Conservation (phyloP, 768 basidiomycete species). For the Kwoniella sp. region DNA sequence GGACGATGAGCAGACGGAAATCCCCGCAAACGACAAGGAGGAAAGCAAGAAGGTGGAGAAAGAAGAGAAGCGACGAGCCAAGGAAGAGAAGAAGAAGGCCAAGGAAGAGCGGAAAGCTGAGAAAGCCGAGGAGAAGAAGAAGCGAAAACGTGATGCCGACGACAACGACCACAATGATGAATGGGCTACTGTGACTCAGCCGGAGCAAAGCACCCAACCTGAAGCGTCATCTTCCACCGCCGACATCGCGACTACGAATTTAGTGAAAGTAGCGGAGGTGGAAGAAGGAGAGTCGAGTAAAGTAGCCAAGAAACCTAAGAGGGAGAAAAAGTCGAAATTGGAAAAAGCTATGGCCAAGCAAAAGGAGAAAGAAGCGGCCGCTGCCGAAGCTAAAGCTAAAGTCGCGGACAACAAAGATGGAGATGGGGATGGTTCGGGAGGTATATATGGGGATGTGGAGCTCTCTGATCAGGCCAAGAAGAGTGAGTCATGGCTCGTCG, state of each 20-base stretch:
- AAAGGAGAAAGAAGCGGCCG: constrained; percentile 14
- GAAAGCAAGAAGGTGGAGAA: neutral
- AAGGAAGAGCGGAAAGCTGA: constrained; percentile 1
- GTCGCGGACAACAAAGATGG: neutral
- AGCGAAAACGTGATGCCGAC: neutral
- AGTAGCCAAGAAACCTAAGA: constrained; percentile 2
- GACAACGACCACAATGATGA: too few species aligned
- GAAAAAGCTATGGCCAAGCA: constrained; percentile 18
- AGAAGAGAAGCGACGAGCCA: neutral
- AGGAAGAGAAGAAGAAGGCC: neutral
- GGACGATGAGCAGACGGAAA: neutral
- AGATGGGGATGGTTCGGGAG: neutral
- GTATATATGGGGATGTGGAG: constrained; percentile 20
- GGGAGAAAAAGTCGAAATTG: constrained; percentile 5
- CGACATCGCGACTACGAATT: neutral
- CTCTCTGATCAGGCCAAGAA: constrained; percentile 45
- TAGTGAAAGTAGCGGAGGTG: neutral
- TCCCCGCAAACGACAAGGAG: neutral
- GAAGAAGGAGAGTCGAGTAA: neutral
- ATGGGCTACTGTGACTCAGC: neutral
- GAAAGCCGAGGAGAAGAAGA: constrained; percentile 10
- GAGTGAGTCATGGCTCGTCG: constrained; percentile 35
- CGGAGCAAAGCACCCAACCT: neutral
- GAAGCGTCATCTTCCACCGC: neutral
- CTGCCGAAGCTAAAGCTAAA: constrained; percentile 1